phyloP scores from a whole-genome alignment of 2,329 filamentous ascomycete species.

The Aspergillus sojae region DNA sequence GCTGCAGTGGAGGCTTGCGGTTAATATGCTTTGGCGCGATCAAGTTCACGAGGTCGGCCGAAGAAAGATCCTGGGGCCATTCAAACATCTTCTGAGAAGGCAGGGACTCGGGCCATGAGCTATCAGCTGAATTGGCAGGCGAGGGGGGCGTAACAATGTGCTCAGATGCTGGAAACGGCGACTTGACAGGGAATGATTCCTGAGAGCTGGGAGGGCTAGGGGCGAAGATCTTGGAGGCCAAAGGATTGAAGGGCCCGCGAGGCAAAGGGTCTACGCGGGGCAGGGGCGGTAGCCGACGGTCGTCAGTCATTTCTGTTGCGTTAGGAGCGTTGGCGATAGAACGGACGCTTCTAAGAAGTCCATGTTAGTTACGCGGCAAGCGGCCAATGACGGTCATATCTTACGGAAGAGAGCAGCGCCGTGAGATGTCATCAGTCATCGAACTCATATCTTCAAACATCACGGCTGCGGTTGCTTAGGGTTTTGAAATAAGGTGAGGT shows the following conservation, averaged over 20 bases:
- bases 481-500: neutral
- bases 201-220: constrained; percentile 38
- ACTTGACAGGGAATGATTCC: constrained; percentile 38
- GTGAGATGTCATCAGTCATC: constrained; percentile 31
- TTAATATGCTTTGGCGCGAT: constrained; percentile 41
- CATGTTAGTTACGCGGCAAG: constrained; percentile 14
- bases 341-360: constrained; percentile 23
- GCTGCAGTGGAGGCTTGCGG: constrained; percentile 43
- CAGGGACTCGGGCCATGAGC: constrained; percentile 39
- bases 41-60: constrained; percentile 36
- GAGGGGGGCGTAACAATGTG: constrained; percentile 38
- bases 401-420: constrained; percentile 42
- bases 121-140: constrained; percentile 41
- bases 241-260: constrained; percentile 42
- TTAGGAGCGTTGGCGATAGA: constrained; percentile 26
- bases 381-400: constrained; percentile 14
- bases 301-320: constrained; percentile 33
- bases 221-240: constrained; percentile 31
- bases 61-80: constrained; percentile 39
- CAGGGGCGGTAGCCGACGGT: constrained; percentile 41
- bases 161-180: constrained; percentile 33
- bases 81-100: constrained; percentile 33
- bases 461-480: constrained; percentile 10
- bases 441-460: constrained; percentile 37
- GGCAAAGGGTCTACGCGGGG: constrained; percentile 41